Conservation (phyloP, 495 filamentous ascomycete species). For the Mycothermus thermophilus region DNA sequence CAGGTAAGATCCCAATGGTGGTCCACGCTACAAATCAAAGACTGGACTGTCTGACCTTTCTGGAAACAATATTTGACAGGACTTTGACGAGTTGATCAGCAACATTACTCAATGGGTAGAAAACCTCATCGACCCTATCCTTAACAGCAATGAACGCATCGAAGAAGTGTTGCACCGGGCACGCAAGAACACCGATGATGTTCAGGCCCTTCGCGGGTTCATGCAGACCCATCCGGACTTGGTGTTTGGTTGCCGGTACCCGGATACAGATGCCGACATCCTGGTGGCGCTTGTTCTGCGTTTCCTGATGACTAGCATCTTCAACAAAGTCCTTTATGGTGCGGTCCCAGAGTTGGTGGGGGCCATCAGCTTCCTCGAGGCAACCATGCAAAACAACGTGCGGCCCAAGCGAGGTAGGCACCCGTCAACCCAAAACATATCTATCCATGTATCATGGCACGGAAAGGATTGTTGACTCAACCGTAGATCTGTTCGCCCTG, state of each 20-base stretch:
- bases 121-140: conserved; percentile 13
- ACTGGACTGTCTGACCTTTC: background rate
- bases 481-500: conserved; percentile 18
- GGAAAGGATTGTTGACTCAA: no score
- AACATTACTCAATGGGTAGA: conserved; percentile 15
- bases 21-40: background rate
- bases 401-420: conserved; percentile 16
- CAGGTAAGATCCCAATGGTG: conserved; percentile 13
- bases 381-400: conserved; percentile 14
- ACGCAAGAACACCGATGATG: conserved; percentile 4
- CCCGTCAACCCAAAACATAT: background rate
- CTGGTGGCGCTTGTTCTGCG: conserved; percentile 20
- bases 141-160: conserved; percentile 9
- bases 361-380: conserved; percentile 11
- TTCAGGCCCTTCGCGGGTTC: conserved; percentile 4
- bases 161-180: conserved; percentile 4
- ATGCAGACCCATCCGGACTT: conserved; percentile 11
- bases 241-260: conserved; percentile 9
- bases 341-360: conserved; percentile 1
- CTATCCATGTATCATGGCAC: no score
- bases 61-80: no score
- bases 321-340: conserved; percentile 15
- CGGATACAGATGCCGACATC: conserved; percentile 23
- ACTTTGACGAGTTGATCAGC: conserved; percentile 16
- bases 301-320: conserved; percentile 18